These are phyloP conservation scores for Nelumbo lutea DNA, from an alignment of 164 flowering plant genomes.

Conservation along the genomic window DNA sequence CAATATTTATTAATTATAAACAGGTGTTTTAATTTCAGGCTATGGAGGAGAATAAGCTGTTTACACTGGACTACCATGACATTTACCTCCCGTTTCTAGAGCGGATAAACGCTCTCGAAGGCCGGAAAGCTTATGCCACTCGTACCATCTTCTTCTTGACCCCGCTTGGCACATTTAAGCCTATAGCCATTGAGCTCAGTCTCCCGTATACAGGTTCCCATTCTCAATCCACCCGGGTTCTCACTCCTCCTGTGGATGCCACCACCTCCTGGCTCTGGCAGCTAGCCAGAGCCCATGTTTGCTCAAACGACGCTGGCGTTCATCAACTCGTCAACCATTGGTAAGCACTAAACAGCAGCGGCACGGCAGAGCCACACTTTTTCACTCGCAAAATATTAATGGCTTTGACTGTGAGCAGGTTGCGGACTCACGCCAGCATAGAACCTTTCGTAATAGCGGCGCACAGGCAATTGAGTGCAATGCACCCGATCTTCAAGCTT, in stretches of 20 bases:
- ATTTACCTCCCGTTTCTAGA: slow-evolving; percentile 73
- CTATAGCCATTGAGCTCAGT: slow-evolving; percentile 94
- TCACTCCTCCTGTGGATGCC: slow-evolving; percentile 68
- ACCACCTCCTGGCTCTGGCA: slow-evolving; percentile 81
- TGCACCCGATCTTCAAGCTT: slow-evolving; percentile 95
- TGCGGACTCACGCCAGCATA: slow-evolving; percentile 76
- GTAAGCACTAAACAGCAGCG: slow-evolving; percentile 24
- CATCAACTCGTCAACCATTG: slow-evolving; percentile 93
- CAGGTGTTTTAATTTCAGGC: slow-evolving; percentile 40
- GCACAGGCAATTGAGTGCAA: slow-evolving; percentile 81
- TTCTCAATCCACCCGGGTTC: slow-evolving; percentile 49
- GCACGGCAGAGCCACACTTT: too few species aligned
- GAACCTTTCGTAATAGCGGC: slow-evolving; percentile 93
- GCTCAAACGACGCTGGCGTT: slow-evolving; percentile 88
- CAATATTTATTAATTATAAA: too few species aligned
- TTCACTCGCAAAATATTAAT: background rate
- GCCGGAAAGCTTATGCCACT: slow-evolving; percentile 83
- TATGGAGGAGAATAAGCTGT: slow-evolving; percentile 65
- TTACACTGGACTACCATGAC: slow-evolving; percentile 77
- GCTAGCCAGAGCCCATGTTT: slow-evolving; percentile 88
- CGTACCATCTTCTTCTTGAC: slow-evolving; percentile 74
- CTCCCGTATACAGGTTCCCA: slow-evolving; percentile 39
- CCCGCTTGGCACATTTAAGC: slow-evolving; percentile 62
- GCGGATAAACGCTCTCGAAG: slow-evolving; percentile 68
- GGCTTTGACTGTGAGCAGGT: slow-evolving; percentile 32